A percentile compares a stretch with the other conserved stretches of the same genome.
phyloP scores from a whole-genome alignment of 768 basidiomycete genomes.

The Pleurotus djamor region DNA sequence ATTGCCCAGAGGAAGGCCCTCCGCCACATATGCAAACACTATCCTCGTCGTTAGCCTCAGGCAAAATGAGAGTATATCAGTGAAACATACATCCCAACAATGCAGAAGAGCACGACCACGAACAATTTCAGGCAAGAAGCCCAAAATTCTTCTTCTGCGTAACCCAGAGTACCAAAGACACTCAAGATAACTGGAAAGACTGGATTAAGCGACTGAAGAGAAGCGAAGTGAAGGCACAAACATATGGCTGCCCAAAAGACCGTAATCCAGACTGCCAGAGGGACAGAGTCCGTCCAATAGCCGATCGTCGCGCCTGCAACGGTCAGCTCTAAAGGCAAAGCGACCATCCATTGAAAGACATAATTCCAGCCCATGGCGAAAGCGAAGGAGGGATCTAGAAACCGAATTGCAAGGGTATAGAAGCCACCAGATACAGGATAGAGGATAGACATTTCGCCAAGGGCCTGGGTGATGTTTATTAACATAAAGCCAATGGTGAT shows the following conservation, averaged over 20 bases:
- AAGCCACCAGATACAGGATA: conserved; percentile 49
- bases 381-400: conserved; percentile 45
- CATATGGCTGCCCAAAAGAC: conserved; percentile 40
- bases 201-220: neutral
- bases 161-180: conserved; percentile 44
- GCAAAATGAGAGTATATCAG: neutral
- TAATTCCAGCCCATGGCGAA: conserved; percentile 54
- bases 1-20: conserved; percentile 32
- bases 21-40: conserved; percentile 41
- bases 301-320: conserved; percentile 42
- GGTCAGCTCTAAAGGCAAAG: conserved; percentile 42
- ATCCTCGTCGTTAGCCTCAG: neutral
- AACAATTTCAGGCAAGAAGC: conserved; percentile 46
- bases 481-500: conserved; percentile 44
- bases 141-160: conserved; percentile 49
- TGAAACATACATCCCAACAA: conserved; percentile 38
- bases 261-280: conserved; percentile 43
- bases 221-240: conserved; percentile 10
- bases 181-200: conserved; percentile 28
- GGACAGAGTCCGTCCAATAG: conserved; percentile 38
- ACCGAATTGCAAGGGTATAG: conserved; percentile 43
- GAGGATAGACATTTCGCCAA: conserved; percentile 48
- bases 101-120: conserved; percentile 42
- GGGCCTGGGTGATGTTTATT: conserved; percentile 47
- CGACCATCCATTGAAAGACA: conserved; percentile 43